A percentile compares a stretch with the other conserved stretches of the same genome.
Evolutionary conservation across 225 moss, liverwort and hornwort genomes (phyloP).

Genomic region (Lunularia cruciata): DNA sequence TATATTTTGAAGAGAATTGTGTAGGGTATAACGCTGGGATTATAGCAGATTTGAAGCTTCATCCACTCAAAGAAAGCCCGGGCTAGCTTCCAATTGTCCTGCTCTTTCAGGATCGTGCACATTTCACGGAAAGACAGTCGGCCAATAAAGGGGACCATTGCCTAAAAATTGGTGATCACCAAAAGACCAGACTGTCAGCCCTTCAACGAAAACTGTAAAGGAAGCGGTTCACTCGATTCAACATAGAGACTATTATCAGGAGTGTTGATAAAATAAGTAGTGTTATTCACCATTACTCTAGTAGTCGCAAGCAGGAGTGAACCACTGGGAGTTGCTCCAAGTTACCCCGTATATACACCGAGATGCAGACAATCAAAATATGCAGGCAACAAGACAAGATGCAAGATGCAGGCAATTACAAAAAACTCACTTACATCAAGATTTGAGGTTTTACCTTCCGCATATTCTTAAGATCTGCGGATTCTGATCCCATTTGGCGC

Average conservation of each 20-base stretch:
- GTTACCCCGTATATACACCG: too few species aligned
- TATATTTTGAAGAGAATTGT: constrained; percentile 82
- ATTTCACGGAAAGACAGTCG: constrained; percentile 84
- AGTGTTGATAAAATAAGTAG: too few species aligned
- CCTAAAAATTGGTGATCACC: constrained; percentile 37
- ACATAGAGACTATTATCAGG: too few species aligned
- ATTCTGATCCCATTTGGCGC: constrained; percentile 38
- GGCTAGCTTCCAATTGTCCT: constrained; percentile 83
- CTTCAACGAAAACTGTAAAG: too few species aligned
- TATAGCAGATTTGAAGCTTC: constrained; percentile 91
- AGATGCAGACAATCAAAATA: too few species aligned
- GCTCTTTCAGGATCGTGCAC: constrained; percentile 89
- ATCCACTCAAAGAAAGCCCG: constrained; percentile 87
- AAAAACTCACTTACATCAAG: too few species aligned
- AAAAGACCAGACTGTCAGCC: neutral
- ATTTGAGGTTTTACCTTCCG: constrained; percentile 27
- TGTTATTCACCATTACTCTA: too few species aligned
- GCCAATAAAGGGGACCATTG: constrained; percentile 71
- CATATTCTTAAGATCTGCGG: constrained; percentile 38
- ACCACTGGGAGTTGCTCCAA: too few species aligned
- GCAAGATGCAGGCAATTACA: too few species aligned
- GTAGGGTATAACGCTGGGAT: constrained; percentile 81
- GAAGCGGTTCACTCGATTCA: too few species aligned
- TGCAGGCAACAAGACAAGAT: too few species aligned
- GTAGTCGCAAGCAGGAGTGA: too few species aligned